Evolutionary conservation across 371 early-diverging fungal genomes (phyloP).

Genomic region (Paramicrosporidium saccamoebae): DNA sequence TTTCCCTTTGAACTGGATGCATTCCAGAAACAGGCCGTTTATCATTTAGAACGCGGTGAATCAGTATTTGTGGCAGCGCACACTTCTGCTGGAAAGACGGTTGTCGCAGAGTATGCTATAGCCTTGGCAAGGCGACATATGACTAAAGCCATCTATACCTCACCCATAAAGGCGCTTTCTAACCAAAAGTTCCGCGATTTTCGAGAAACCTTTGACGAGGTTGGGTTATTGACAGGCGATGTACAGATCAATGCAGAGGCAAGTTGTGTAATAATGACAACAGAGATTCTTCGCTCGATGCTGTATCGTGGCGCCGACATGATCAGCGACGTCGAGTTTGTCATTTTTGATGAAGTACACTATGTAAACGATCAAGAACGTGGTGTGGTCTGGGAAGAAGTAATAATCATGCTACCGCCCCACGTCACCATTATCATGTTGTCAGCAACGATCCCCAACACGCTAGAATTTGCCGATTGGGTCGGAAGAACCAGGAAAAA

Average conservation of each 20-base stretch:
- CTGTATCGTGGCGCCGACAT: conserved; percentile 87
- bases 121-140: conserved; percentile 68
- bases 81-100: conserved; percentile 98
- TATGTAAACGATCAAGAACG: conserved; percentile 95
- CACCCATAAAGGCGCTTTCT: conserved; percentile 94
- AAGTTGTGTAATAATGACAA: conserved; percentile 92
- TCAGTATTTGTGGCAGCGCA: conserved; percentile 97
- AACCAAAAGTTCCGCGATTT: conserved; percentile 99
- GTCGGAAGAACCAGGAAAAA: conserved; percentile 89
- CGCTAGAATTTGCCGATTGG: conserved; percentile 96
- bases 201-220: conserved; percentile 47
- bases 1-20: conserved; percentile 85
- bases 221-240: conserved; percentile 97
- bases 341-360: conserved; percentile 98
- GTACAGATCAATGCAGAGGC: conserved; percentile 90
- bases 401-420: conserved; percentile 93
- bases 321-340: conserved; percentile 91
- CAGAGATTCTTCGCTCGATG: conserved; percentile 94
- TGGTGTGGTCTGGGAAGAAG: conserved; percentile 99
- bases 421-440: conserved; percentile 75
- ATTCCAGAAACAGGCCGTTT: conserved; percentile 95
- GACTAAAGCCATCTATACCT: conserved; percentile 95
- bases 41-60: conserved; percentile 71
- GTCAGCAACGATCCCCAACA: conserved; percentile 97
- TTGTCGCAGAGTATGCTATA: conserved; percentile 96